phyloP scores from a whole-genome alignment of 1,284 basidiomycete genomes.

The Phaffia rhodozyma region DNA sequence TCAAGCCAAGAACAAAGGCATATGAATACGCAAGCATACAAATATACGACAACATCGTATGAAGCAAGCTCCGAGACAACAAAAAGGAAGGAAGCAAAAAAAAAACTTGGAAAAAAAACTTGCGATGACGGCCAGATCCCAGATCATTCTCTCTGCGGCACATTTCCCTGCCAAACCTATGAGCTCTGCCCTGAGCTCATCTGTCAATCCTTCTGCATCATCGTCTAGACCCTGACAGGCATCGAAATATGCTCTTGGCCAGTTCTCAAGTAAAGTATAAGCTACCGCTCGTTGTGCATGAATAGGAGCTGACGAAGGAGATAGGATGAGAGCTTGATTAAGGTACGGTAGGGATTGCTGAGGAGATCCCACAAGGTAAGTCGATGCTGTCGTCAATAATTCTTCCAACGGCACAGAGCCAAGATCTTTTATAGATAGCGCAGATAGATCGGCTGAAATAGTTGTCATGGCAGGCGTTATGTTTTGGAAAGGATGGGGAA shows the following conservation, averaged over 20 bases:
- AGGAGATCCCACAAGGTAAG: no score
- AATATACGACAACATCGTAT: neutral
- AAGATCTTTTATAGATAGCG: no score
- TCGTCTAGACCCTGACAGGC: slow-evolving; percentile 3
- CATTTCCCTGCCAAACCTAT: neutral
- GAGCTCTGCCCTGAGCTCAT: neutral
- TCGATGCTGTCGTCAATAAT: no score
- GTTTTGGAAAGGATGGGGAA: no score
- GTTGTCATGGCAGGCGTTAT: no score
- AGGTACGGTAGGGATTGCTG: no score
- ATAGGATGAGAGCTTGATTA: no score
- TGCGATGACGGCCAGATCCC: slow-evolving; percentile 5
- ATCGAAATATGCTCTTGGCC: neutral
- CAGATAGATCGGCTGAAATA: no score
- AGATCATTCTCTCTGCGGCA: neutral
- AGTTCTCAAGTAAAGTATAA: neutral
- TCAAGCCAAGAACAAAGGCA: neutral
- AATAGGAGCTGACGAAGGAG: no score
- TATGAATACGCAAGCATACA: neutral
- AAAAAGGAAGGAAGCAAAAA: neutral
- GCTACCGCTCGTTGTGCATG: no score
- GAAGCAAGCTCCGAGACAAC: neutral
- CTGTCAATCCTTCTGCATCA: neutral
- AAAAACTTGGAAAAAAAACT: neutral
- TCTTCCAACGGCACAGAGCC: no score